Conservation (phyloP, 139 green algal genomes). For the Cymbomonas tetramitiformis region DNA sequence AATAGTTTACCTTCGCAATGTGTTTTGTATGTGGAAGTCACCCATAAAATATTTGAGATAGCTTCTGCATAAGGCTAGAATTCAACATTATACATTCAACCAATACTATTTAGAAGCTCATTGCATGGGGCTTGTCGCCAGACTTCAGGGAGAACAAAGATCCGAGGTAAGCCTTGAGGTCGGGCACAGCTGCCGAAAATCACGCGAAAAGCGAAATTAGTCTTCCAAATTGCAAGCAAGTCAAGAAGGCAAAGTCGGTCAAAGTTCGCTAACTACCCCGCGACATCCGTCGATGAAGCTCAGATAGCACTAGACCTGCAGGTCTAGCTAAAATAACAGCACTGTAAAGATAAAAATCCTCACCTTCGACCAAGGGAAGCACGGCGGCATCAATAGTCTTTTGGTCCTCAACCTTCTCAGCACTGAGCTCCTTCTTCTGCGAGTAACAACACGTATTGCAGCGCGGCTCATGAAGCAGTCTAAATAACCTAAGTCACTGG, state of each 20-base stretch:
- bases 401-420: conserved; percentile 76
- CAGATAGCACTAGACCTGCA: too few relatives aligned
- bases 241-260: too few relatives aligned
- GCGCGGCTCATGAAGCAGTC: neutral
- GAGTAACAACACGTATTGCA: neutral
- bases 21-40: too few relatives aligned
- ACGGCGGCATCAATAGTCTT: conserved; percentile 72
- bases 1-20: too few relatives aligned
- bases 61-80: too few relatives aligned
- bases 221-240: too few relatives aligned
- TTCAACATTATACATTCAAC: too few relatives aligned
- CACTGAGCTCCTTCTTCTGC: conserved; percentile 64
- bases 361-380: conserved; percentile 35
- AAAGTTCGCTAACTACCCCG: too few relatives aligned
- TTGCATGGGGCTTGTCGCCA: conserved; percentile 84
- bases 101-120: conserved; percentile 94
- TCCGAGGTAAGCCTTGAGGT: conserved; percentile 82
- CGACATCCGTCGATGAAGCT: too few relatives aligned
- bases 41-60: too few relatives aligned
- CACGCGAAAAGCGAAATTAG: too few relatives aligned
- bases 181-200: conserved; percentile 25
- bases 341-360: neutral
- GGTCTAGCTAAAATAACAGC: too few relatives aligned
- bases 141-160: conserved; percentile 73
- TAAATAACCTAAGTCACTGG: conserved; percentile 5